Evolutionary conservation across 2,329 filamentous ascomycete genomes (phyloP).

Genomic region (Neofusicoccum sp.): DNA sequence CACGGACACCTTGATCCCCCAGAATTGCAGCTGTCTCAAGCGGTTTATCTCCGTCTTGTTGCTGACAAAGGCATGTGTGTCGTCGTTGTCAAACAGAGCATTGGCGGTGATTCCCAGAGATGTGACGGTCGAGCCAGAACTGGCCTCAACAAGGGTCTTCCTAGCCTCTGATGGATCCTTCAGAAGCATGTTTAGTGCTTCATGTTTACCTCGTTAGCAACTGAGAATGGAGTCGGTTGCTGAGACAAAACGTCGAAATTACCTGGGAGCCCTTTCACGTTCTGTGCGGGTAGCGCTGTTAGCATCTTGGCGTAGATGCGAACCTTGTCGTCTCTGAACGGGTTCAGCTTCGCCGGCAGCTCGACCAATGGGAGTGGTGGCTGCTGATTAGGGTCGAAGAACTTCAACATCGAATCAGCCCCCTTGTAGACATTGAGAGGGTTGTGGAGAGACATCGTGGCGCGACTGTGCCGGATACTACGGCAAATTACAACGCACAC

Average conservation of each 20-base stretch:
- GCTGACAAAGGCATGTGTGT: too few species aligned
- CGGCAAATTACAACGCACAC: too few species aligned
- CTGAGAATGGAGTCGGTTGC: neutral
- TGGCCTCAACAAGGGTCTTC: slow-evolving; percentile 53
- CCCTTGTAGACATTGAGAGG: slow-evolving; percentile 58
- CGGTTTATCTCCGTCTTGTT: too few species aligned
- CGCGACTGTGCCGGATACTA: too few species aligned
- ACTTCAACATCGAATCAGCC: slow-evolving; percentile 55
- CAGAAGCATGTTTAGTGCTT: slow-evolving; percentile 53
- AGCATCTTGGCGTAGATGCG: slow-evolving; percentile 66
- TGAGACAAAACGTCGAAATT: neutral
- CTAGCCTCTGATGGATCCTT: slow-evolving; percentile 37
- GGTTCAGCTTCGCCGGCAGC: slow-evolving; percentile 57
- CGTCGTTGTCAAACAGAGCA: too few species aligned
- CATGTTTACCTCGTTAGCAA: neutral
- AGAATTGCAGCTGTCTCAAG: too few species aligned
- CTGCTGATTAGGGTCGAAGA: slow-evolving; percentile 57
- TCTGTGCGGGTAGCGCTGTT: slow-evolving; percentile 62
- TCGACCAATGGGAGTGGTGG: slow-evolving; percentile 62
- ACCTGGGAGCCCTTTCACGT: slow-evolving; percentile 63
- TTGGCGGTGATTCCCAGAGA: too few species aligned
- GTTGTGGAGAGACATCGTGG: slow-evolving; percentile 29
- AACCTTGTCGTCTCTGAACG: slow-evolving; percentile 56
- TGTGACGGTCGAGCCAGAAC: too few species aligned
- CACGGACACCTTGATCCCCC: too few species aligned